Base-by-base conservation (phyloP, 352 stramenopile genomes). In the Hyaloperonospora arabidopsidis region DNA sequence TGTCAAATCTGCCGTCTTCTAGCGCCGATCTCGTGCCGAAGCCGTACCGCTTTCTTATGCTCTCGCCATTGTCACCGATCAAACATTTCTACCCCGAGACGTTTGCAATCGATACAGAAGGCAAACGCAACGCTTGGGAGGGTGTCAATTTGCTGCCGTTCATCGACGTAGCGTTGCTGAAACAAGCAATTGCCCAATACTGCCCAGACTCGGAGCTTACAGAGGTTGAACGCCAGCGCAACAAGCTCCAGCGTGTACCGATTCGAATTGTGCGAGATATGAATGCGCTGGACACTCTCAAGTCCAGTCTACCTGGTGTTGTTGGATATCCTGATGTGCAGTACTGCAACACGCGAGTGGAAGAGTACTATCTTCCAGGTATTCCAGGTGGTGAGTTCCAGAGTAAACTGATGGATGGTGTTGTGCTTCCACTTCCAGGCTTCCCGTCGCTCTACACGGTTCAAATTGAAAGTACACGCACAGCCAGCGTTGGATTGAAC, bases 121-220 rank as follows among this genome's bases (percentile, higher is more conserved):
- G 83, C 53, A 93, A 93, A 54, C 72, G 76, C 11, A 99, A 99
- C 63, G 84, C 93, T 28, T 99, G 97, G 97, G 97, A 99, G 82
- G 97, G 96, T 8, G 96, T 99, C 13, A 98, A 98, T 59, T 71
- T 99, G 34, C 69, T 99, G 17, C 95, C 96, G 15, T 99, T 99
- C 63, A 99, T 99, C 65, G 94, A 99, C 54, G 87, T 94, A 2
- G 72, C 84, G 18, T 61, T 93, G 35, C 63, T 99, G 8, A 89
- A 93, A 36, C 63, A 89, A 32, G 88, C 96, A 4, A 98, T 99
- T 49, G 70, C 74, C 14, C 69, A 95, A 29, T 81, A 97, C 55
- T 98, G 92, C 49, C 91, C 95, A 2, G 77, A 96, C 32, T 79
- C 70, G 2, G 70, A 78, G n/a, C 77, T 99, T 4, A 95, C 93